These are phyloP conservation scores for Thozetella sp. DNA, from an alignment of 495 filamentous ascomycete genomes.

Conservation along the genomic window DNA sequence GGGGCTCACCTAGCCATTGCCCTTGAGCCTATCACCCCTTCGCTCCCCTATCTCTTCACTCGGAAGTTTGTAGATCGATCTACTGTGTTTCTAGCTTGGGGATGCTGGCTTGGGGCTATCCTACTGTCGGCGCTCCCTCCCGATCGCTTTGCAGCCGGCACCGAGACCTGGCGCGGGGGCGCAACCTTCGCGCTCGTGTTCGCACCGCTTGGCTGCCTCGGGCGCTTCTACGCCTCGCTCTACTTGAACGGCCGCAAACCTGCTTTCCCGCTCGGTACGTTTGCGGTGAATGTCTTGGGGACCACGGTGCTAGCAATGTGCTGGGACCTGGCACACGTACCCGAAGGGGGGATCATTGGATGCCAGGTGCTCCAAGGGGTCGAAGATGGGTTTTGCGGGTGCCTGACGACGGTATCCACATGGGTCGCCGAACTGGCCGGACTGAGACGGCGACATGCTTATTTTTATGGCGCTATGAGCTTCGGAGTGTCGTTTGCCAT, in stretches of 20 bases:
- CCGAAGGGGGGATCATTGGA: slow-evolving; percentile 52
- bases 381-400: slow-evolving; percentile 90
- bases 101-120: slow-evolving; percentile 78
- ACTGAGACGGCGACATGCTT: slow-evolving; percentile 66
- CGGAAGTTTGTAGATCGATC: slow-evolving; percentile 65
- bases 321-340: slow-evolving; percentile 71
- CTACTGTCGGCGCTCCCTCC: slow-evolving; percentile 77
- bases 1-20: slow-evolving; percentile 80
- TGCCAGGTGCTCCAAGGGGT: slow-evolving; percentile 85
- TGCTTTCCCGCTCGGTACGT: slow-evolving; percentile 87
- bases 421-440: slow-evolving; percentile 83
- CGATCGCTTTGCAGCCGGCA: slow-evolving; percentile 46
- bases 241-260: slow-evolving; percentile 65
- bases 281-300: slow-evolving; percentile 79
- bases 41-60: slow-evolving; percentile 56
- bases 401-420: slow-evolving; percentile 89
- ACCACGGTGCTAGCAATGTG: slow-evolving; percentile 66
- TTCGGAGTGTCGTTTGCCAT: slow-evolving; percentile 64
- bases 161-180: slow-evolving; percentile 70
- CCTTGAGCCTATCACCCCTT: slow-evolving; percentile 54
- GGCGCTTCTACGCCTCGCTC: slow-evolving; percentile 72
- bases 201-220: slow-evolving; percentile 78
- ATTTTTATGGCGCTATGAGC: slow-evolving; percentile 73
- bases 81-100: slow-evolving; percentile 64
- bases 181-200: slow-evolving; percentile 82